Percentiles rank a stretch among this genome's conserved stretches.
These are phyloP conservation scores for Harringtonia aguacate DNA, from an alignment of 2,329 filamentous ascomycete genomes.

Conservation along the genomic window DNA sequence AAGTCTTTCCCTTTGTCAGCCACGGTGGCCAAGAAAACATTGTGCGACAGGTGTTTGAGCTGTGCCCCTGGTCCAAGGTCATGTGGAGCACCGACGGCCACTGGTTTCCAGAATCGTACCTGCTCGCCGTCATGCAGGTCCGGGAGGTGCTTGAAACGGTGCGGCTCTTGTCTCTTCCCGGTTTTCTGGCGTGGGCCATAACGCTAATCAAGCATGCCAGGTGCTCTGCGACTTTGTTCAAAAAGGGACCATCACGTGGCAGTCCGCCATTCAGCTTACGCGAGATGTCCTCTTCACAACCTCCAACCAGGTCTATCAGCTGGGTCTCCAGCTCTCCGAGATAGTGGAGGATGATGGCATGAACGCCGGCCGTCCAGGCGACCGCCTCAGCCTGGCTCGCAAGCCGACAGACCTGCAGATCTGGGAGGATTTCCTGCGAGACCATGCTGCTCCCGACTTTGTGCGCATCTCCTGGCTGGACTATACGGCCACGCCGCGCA, in stretches of 20 bases:
- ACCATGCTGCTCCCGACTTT: slow-evolving; percentile 46
- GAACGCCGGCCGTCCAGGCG: no score
- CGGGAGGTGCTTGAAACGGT: slow-evolving; percentile 59
- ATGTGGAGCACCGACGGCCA: slow-evolving; percentile 75
- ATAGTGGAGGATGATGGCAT: no score
- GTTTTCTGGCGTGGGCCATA: neutral
- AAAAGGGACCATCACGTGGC: slow-evolving; percentile 48
- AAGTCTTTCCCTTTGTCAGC: slow-evolving; percentile 71
- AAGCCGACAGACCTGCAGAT: slow-evolving; percentile 22
- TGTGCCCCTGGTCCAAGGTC: slow-evolving; percentile 65
- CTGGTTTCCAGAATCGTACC: slow-evolving; percentile 68
- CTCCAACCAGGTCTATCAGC: slow-evolving; percentile 61
- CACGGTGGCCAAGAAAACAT: slow-evolving; percentile 64
- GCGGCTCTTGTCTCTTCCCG: slow-evolving; percentile 11
- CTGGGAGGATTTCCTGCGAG: slow-evolving; percentile 30
- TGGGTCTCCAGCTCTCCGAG: slow-evolving; percentile 35
- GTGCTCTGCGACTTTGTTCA: slow-evolving; percentile 56
- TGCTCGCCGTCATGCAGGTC: slow-evolving; percentile 62
- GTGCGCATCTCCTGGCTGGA: slow-evolving; percentile 70
- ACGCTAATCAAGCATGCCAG: slow-evolving; percentile 24
- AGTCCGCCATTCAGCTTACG: slow-evolving; percentile 53
- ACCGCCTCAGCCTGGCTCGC: neutral
- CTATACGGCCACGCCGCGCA: slow-evolving; percentile 58
- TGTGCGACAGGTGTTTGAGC: slow-evolving; percentile 61
- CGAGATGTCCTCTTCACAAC: slow-evolving; percentile 66